phyloP scores from a whole-genome alignment of 2,329 filamentous ascomycete species.

The Alternaria postmessia region DNA sequence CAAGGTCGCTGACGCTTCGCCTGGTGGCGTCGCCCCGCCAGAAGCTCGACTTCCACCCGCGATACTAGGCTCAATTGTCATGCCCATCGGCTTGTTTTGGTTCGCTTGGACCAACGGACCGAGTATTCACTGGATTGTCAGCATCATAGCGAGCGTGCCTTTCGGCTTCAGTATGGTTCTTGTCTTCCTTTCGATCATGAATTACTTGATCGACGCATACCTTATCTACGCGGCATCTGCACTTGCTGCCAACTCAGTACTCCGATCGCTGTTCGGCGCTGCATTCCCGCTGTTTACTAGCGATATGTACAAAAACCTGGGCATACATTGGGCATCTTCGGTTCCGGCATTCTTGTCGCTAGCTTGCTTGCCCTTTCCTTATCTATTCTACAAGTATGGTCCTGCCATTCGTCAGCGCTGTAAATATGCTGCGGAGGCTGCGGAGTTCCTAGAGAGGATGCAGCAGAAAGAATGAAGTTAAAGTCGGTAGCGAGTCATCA shows the following conservation, averaged over 20 bases:
- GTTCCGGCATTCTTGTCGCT: constrained; percentile 55
- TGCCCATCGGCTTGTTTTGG: constrained; percentile 61
- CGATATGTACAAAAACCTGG: neutral
- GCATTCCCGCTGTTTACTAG: neutral
- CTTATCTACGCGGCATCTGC: constrained; percentile 51
- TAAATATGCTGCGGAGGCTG: no score
- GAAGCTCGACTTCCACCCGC: constrained; percentile 59
- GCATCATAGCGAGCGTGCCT: constrained; percentile 58
- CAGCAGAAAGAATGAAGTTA: no score
- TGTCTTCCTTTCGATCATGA: constrained; percentile 59
- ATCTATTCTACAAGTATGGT: constrained; percentile 9
- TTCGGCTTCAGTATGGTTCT: constrained; percentile 55
- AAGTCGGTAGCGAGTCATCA: no score
- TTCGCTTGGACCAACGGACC: constrained; percentile 59
- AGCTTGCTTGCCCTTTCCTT: constrained; percentile 3
- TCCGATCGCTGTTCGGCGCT: neutral
- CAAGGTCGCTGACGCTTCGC: constrained; percentile 50
- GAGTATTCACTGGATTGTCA: constrained; percentile 64
- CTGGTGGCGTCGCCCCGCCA: constrained; percentile 39
- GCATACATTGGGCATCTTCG: neutral
- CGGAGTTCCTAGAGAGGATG: no score
- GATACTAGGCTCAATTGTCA: constrained; percentile 61
- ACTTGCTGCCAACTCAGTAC: neutral
- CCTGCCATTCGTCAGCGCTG: neutral
- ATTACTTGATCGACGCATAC: constrained; percentile 72